Percentiles rank a stretch among this genome's conserved stretches.
These are phyloP conservation scores for Talaromyces liani DNA, from an alignment of 495 filamentous ascomycete species.

Conservation along the genomic window DNA sequence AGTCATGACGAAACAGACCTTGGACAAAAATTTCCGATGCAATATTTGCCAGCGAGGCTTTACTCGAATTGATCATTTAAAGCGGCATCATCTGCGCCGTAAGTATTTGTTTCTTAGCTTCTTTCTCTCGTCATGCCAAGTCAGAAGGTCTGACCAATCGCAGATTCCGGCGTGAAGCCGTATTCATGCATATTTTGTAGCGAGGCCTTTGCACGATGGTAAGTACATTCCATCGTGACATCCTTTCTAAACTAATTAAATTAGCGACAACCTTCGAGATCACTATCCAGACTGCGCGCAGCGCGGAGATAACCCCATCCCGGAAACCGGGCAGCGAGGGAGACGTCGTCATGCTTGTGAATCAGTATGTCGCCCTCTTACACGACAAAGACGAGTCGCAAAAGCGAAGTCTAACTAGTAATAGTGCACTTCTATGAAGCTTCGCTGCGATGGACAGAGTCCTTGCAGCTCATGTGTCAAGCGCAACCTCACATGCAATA, in stretches of 20 bases:
- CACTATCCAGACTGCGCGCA: conserved; percentile 36
- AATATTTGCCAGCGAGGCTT: conserved; percentile 40
- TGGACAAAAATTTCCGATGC: conserved; percentile 40
- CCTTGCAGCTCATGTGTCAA: conserved; percentile 42
- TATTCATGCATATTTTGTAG: conserved; percentile 39
- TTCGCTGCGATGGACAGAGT: conserved; percentile 40
- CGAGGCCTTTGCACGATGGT: conserved; percentile 42
- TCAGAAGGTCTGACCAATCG: background rate
- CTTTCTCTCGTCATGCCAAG: background rate
- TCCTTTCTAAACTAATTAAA: background rate
- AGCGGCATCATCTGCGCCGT: conserved; percentile 41
- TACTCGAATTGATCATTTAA: conserved; percentile 42
- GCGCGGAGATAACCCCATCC: conserved; percentile 35
- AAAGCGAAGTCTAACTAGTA: background rate
- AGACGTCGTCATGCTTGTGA: conserved; percentile 40
- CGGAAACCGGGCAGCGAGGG: conserved; percentile 39
- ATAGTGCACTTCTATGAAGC: conserved; percentile 46
- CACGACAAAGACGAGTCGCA: background rate
- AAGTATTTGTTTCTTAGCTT: conserved; percentile 14
- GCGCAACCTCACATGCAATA: conserved; percentile 36
- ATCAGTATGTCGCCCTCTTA: conserved; percentile 22
- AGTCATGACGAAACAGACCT: conserved; percentile 28
- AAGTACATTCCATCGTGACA: background rate
- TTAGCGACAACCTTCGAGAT: conserved; percentile 39
- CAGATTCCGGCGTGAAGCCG: conserved; percentile 40